Conservation (phyloP, 192 early-diverging fungal genomes). For the Entomortierella lignicola region DNA sequence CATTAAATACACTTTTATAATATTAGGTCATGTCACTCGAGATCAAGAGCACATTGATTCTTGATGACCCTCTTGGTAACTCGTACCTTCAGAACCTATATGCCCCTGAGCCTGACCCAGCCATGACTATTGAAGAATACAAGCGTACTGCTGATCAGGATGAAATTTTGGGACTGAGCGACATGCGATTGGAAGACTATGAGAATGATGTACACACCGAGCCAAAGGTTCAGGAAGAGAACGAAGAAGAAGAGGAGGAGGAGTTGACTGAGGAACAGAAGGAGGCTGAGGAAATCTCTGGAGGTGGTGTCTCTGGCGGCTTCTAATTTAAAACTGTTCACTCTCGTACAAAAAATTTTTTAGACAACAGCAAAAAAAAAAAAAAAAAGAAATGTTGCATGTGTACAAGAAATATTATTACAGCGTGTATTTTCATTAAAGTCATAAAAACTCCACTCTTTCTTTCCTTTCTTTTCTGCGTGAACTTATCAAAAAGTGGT, state of each 20-base stretch:
- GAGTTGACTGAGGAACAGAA: constrained; percentile 37
- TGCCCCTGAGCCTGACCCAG: constrained; percentile 95
- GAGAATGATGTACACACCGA: constrained; percentile 33
- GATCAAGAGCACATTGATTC: constrained; percentile 72
- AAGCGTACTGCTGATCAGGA: constrained; percentile 91
- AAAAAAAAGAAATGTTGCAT: too few relatives aligned
- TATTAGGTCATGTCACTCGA: constrained; percentile 56
- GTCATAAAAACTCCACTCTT: too few relatives aligned
- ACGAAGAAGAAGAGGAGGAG: constrained; percentile 12
- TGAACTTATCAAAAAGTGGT: too few relatives aligned
- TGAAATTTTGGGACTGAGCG: constrained; percentile 90
- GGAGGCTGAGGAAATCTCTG: constrained; percentile 43
- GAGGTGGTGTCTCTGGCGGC: constrained; percentile 45
- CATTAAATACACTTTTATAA: too few relatives aligned
- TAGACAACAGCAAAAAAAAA: too few relatives aligned
- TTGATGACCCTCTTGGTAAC: constrained; percentile 93
- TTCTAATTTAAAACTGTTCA: too few relatives aligned
- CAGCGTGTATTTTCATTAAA: too few relatives aligned
- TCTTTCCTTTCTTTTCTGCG: too few relatives aligned
- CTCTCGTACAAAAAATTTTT: too few relatives aligned
- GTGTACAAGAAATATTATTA: too few relatives aligned
- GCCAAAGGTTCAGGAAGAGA: background rate
- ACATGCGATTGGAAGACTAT: constrained; percentile 83
- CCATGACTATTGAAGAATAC: constrained; percentile 88
- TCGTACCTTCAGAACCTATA: constrained; percentile 94